Base-by-base conservation (phyloP, 306 rosid species). In the Quercus parvula region DNA sequence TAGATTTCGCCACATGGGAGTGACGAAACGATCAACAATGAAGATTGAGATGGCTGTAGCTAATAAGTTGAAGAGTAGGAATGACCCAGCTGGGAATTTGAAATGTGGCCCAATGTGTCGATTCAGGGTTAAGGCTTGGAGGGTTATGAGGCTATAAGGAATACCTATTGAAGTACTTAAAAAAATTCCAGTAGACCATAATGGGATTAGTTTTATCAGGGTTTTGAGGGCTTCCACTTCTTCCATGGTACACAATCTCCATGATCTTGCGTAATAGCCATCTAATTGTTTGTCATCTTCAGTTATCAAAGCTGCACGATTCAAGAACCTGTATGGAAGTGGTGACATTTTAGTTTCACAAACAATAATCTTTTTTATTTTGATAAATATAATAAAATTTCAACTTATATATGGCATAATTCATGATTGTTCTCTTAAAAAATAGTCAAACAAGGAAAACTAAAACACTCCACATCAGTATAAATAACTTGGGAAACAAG, bases 171-270 rank as follows among this genome's bases (percentile, higher is more conserved):
- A 28, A 30, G 51, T 79, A 77, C 73, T 15, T 73, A 76, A 10
- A 19, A 66, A 74, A 56, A 84, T 71, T 30, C 87, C 74, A 3
- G 84, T 44, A 22, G 84, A 84, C 87, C 87, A 84, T 4, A 80
- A 19, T 30, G 84, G 79, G 25, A 84, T 52, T 54, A 80, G 77
- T 54, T 38, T 84, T 4, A 84, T 57, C 38, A 79, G 41, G 3
- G 71, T 31, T 73, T 84, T 84, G 46, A 84, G 81, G 79, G 76
- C 84, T 73, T 84, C 84, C 78, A 80, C 87, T 80, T 84, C 87
- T 76, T 66, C 74, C 30, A 84, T 71, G 3, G 35, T 28, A 28
- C 30, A 28, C 30, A 28, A 28, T 28, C 30, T 28, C 30, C 30
- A 28, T 28, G 30, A 28, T 28, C 30, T 28, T 28, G 30, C 30